Evolutionary conservation across 768 basidiomycete genomes (phyloP), one percentile per base, ranked within the genome.

Genomic region (Butyriboletus loyo): DNA sequence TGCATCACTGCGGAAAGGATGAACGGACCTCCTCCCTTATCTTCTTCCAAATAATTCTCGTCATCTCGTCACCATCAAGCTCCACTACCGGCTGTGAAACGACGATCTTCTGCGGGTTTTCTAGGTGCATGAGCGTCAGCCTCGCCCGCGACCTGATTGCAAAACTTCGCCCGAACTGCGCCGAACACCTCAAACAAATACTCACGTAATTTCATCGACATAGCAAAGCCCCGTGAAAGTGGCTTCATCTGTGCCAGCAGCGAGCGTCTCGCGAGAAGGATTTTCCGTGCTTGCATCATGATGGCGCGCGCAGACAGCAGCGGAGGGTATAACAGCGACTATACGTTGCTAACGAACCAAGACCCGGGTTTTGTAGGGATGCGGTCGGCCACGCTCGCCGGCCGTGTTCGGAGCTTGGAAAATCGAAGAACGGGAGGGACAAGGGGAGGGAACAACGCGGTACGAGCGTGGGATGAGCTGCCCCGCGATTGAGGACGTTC

Each of bases 31-130:
- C 92, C 64, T 97, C 89, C 52, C 91, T 79, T 66, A 95, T 94
- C 79, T 93, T 93, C 83, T 93, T 94, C 93, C 92, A 98, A 69
- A 98, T 99, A 65, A 99, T 97, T 60, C 96, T 80, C 31, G 96
- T 99, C 96, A 98, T 98, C 75, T 99, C 96, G 73, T 97, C 95
- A 42, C 94, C 94, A 69, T 98, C 94, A 47, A 98, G 82, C 74
- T 97, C 94, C 43, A 97, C 93, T 41, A 97, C 82, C 7, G 93
- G 93, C 65, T 94, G 93, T 66, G 81, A 75, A 45, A 94, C 93
- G 27, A 78, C 79, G 64, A 97, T 95, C 69, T 87, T 89, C 24
- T 61, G 49, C 15, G 54, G 46, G 42, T 64, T 64, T 53, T 66
- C 71, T 70, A 46, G 24, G 39, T 27, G 27, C 25, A 45, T 9